phyloP scores from a whole-genome alignment of 1,284 basidiomycete genomes.

The Apiotrichum porosum region DNA sequence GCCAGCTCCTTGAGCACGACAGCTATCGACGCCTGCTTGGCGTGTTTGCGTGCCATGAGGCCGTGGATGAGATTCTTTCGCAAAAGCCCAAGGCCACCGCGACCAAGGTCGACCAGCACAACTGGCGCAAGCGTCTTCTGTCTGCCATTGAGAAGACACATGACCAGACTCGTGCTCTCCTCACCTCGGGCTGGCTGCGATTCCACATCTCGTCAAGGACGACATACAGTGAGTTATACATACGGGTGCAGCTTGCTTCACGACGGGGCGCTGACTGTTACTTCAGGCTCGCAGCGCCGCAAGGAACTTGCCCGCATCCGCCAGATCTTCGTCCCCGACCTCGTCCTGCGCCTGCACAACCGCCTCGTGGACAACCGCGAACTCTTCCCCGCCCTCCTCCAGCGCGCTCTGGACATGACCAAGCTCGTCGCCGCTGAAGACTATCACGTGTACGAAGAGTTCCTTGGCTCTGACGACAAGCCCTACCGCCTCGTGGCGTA shows the following conservation, averaged over 20 bases:
- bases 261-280: too few species aligned
- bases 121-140: conserved; percentile 24
- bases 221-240: conserved; percentile 48
- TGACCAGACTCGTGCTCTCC: conserved; percentile 45
- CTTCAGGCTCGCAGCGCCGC: conserved; percentile 59
- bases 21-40: conserved; percentile 28
- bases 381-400: conserved; percentile 66
- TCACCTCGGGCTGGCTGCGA: conserved; percentile 53
- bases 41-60: conserved; percentile 35
- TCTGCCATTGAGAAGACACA: conserved; percentile 44
- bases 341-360: conserved; percentile 78
- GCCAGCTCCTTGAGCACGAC: conserved; percentile 32
- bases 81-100: conserved; percentile 29
- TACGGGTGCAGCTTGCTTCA: too few species aligned
- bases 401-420: conserved; percentile 67
- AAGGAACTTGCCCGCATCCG: conserved; percentile 74
- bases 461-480: conserved; percentile 56
- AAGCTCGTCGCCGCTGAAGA: conserved; percentile 85
- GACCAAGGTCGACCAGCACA: conserved; percentile 33
- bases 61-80: conserved; percentile 34
- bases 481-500: conserved; percentile 61
- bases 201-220: conserved; percentile 31
- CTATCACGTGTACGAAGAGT: conserved; percentile 81
- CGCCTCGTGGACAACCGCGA: conserved; percentile 64
- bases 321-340: conserved; percentile 83